Base-by-base conservation (phyloP, 108 stramenopile species). In the Pseudonitzschia delicatissima region DNA sequence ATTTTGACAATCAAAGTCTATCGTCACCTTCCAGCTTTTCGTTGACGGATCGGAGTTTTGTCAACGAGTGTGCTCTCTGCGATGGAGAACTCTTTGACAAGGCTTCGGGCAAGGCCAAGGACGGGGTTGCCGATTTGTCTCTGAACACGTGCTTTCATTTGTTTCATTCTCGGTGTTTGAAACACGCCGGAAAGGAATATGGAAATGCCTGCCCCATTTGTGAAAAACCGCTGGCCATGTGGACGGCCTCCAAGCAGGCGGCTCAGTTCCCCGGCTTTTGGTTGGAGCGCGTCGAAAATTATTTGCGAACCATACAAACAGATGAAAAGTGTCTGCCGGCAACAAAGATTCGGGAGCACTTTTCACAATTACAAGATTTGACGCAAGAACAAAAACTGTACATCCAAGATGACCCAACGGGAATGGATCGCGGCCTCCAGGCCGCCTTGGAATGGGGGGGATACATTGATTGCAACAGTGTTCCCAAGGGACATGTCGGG, bases 371-470 rank as follows among this genome's bases (percentile, higher is more conserved):
- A 4, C 26, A 11, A 12, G 9, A 8, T n/a, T 34, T 74, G 39
- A 74, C 73, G 28, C 33, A 57, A 8, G 32, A 26, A 4, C 73
- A 74, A 47, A 74, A 74, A 61, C 9, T 25, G 20, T 74, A 67
- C 60, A 74, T 74, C 42, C n/a, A 62, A 15, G 73, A 67, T 37
- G 73, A 74, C 55, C 73, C 73, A 12, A 59, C 66, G 18, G 73
- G 73, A 1, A 40, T 74, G 48, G 73, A 53, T 7, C 67, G 67
- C 18, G 73, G 73, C 6, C 33, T 74, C 11, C n/a, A 36, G 50
- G 28, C 66, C 0, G 53, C 64, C 0, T 60, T 74, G 18, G 64
- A 62, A 53, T 74, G 73, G 72, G 73, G 73, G 1, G 73, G 73
- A 60, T 61, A 34, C 17, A 36, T 62, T 0, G 73, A 74, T 49